Evolutionary conservation across 768 basidiomycete genomes (phyloP), one percentile per base, ranked within the genome.

Genomic region (Psilocybe cyanescens): DNA sequence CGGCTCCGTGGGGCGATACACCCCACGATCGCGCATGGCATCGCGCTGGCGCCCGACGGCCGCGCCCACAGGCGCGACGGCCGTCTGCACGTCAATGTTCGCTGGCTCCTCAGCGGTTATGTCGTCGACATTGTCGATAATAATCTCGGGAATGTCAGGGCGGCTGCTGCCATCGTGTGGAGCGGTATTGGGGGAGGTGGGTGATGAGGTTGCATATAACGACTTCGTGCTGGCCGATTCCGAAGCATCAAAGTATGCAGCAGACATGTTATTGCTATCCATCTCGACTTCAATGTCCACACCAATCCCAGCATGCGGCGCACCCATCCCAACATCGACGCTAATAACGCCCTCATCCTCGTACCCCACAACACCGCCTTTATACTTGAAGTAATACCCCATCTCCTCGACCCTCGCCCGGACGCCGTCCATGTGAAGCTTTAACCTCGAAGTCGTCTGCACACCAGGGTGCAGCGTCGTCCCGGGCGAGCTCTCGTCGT

Each of bases 331-430:
- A 14, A 77, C 59, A 57, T 78, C 73, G 1, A 77, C 68, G 48
- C 73, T 75, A 29, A 78, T 65, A 12, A 78, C 54, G 6, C 79
- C 78, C 60, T 78, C 75, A 50, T 80, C 79, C 28, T 76, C 67
- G 60, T 79, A 79, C 1, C 68, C 66, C 17, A 78, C 19, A 24
- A 71, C 29, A 0, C 58, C 44, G 3, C 72, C 71, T 7, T 62
- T 69, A 56, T 76, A 78, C 45, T 67, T 69, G 67, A 77, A 65
- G 54, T 76, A 79, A 59, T 78, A 78, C n/a, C 76, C 77, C 63
- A 79, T 60, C 0, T 71, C 74, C 46, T 71, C 72, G 8, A 74
- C 64, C 17, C 67, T 67, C 58, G 74, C 67, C 28, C 76, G 70
- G 8, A 79, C 65, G 0, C 79, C 79, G 41, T 78, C 76, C 57